Base-by-base conservation (phyloP, 2,329 filamentous ascomycete species). In the Calonectria pteridis region DNA sequence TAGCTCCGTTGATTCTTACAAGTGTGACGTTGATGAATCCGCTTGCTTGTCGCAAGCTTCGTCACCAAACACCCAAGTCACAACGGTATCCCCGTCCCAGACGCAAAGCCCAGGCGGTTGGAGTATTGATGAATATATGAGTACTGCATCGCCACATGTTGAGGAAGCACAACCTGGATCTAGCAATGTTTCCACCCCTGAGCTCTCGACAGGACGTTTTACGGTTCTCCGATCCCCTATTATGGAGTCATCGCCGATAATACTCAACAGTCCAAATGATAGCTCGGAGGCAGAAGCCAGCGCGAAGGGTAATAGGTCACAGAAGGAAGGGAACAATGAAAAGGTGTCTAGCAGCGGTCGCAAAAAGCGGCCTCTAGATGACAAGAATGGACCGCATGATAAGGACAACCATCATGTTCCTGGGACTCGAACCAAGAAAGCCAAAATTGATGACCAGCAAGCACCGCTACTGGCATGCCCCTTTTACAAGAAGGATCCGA, bases 401-500 rank as follows among this genome's bases (percentile, higher is more conserved):
- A 67, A 67, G 16, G 59, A 71, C 13, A 40, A 59, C 11, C 33
- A 67, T 10, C 62, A 59, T 18, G 37, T 49, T 20, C 51, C 46
- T 28, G 43, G 28, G 31, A 71, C 46, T 5, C 51, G 65, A 20
- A 55, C 43, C 13, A 71, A 71, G 6, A 33, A 64, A n/a, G 37
- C 37, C n/a, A 71, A 67, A 31, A 62, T 46, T 9, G 70, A 69
- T 31, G 70, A 72, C 4, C 53, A 62, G 4, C 43, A 58, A 6
- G 50, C 43, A 11, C 53, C 31, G 11, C 29, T 23, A 4, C 29
- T 72, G 11, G 70, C 70, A 4, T 72, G 70, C n/a, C 70, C 70
- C 11, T 72, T 63, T 55, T 72, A 72, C 53, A 72, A 72, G 35
- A 67, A 72, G 11, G 58, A 68, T 26, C 64, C 64, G 18, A 68